Base-by-base conservation (phyloP, 805 yeast species). In the Lipomyces mesembrius region DNA sequence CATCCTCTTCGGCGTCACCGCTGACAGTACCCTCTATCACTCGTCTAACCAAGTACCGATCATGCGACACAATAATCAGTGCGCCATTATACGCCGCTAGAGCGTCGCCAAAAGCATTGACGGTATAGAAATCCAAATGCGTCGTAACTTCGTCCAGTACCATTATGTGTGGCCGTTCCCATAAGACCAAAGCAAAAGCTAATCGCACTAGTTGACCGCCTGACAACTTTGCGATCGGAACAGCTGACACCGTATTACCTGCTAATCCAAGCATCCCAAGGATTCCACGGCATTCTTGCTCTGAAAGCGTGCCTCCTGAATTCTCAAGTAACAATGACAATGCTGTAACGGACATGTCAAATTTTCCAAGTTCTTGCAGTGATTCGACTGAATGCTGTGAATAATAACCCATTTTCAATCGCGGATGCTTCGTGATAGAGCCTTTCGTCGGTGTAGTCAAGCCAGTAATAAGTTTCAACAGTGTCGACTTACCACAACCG, bases 401-500 rank as follows among this genome's bases (percentile, higher is more conserved):
- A 43, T 57, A 57, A 43, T 57, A 57, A 2, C 59, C 59, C 32
- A 57, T 57, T 49, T 37, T 34, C 32, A 57, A 34, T 3, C 59
- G 14, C 22, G 59, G 52, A 57, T 57, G 59, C n/a, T 8, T 29
- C 14, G 25, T 34, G 12, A n/a, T n/a, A 8, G 32, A 0, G 29
- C 59, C 59, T 3, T 14, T n/a, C 20, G 2, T 77, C 74, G 2
- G 76, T 76, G 68, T 84, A 85, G 1, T 90, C 74, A 60, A 87
- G 78, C 1, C 85, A 74, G 46, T 57, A 0, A 89, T 67, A 7
- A 90, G 72, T 1, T 82, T 78, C 0, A 84, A 73, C 1, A 90
- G 67, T 0, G 96, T 89, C 0, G 93, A 87, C 75, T 91, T 91
- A 0, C 96, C 96, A 29, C 87, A 83, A 0, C 96, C 96, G 5